A percentile compares a stretch with the other conserved stretches of the same genome.
These are phyloP conservation scores for Smithsoniella earleae DNA, from an alignment of 163 green algal species.

Conservation along the genomic window DNA sequence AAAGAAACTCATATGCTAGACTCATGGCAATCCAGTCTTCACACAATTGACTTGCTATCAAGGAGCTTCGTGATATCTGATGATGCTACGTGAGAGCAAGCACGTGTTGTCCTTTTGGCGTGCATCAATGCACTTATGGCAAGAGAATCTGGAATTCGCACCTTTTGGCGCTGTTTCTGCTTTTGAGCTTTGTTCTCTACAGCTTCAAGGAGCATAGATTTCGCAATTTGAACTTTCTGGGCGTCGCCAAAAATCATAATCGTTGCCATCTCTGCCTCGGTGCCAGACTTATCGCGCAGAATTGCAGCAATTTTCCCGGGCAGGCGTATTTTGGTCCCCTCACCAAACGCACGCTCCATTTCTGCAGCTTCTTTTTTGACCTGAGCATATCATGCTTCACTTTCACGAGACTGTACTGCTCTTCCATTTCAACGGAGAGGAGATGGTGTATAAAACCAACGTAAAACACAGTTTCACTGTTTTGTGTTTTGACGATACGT, in stretches of 20 bases:
- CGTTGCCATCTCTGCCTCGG: slow-evolving; percentile 50
- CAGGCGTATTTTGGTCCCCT: slow-evolving; percentile 32
- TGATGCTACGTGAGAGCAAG: no score
- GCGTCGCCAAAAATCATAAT: slow-evolving; percentile 68
- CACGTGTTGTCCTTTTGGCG: no score
- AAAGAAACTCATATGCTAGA: no score
- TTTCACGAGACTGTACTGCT: slow-evolving; percentile 10
- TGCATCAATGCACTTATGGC: not conserved
- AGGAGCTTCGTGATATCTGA: no score
- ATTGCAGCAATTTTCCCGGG: slow-evolving; percentile 27
- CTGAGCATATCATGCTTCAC: slow-evolving; percentile 42
- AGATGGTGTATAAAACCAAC: no score
- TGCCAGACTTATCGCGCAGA: slow-evolving; percentile 11
- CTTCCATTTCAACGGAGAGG: no score
- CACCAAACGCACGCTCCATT: slow-evolving; percentile 56
- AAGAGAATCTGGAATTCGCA: not conserved
- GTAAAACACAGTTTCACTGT: no score
- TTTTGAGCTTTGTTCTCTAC: slow-evolving; percentile 84
- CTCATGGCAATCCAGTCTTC: no score
- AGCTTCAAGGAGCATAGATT: slow-evolving; percentile 66
- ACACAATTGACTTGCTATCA: no score
- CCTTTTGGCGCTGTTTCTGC: slow-evolving; percentile 71
- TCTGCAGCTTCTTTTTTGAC: slow-evolving; percentile 70
- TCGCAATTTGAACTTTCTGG: slow-evolving; percentile 51
- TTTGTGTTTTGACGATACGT: no score